Evolutionary conservation across 768 basidiomycete genomes (phyloP).

Genomic region (Russula emetica): DNA sequence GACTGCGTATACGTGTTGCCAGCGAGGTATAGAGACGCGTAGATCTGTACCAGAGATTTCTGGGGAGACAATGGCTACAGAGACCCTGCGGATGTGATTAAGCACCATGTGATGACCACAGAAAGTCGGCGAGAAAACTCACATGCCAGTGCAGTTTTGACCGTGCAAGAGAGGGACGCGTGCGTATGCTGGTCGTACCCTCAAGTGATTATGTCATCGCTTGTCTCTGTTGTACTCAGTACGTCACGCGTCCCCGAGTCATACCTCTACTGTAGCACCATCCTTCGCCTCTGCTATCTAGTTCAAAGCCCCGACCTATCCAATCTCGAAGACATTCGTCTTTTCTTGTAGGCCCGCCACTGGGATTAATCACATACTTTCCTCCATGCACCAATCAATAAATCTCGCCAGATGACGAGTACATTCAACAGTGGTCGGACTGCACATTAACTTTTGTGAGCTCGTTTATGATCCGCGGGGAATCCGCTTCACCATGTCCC

Average conservation of each 20-base stretch:
- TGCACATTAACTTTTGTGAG: conserved; percentile 81
- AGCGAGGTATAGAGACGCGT: conserved; percentile 63
- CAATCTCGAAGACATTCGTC: too few species aligned
- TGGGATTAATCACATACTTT: too few species aligned
- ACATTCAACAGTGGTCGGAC: conserved; percentile 55
- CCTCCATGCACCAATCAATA: neutral
- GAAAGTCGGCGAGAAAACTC: neutral
- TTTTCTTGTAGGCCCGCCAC: too few species aligned
- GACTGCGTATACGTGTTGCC: conserved; percentile 64
- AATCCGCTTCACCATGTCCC: conserved; percentile 74
- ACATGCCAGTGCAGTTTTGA: conserved; percentile 5
- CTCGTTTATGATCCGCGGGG: conserved; percentile 65
- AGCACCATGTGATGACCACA: neutral
- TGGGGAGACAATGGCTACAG: conserved; percentile 53
- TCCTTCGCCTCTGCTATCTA: too few species aligned
- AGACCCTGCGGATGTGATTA: conserved; percentile 35
- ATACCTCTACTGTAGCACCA: too few species aligned
- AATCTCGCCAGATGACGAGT: neutral
- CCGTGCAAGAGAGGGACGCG: neutral
- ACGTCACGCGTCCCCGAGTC: too few species aligned
- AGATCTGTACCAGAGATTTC: conserved; percentile 67
- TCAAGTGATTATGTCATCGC: neutral
- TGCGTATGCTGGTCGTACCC: neutral
- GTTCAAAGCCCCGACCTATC: too few species aligned
- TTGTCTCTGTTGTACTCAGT: too few species aligned